These are phyloP conservation scores for Vitis labrusca DNA, from an alignment of 164 flowering plant genomes.

Conservation along the genomic window DNA sequence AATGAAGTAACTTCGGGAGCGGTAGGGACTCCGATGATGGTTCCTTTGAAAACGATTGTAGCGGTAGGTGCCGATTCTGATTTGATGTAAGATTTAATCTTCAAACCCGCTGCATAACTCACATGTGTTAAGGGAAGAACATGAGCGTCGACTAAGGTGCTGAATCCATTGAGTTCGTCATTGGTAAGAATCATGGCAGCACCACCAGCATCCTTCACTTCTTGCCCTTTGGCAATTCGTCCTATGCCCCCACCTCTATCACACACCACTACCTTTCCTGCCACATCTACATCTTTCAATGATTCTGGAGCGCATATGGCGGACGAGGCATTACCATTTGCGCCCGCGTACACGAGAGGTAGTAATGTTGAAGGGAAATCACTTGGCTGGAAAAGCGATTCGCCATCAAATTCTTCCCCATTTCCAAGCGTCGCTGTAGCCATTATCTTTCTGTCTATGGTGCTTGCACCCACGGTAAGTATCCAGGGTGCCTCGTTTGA, in stretches of 20 bases:
- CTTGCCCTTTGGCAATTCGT: constrained; percentile 36
- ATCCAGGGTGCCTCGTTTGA: constrained; percentile 39
- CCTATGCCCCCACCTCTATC: constrained; percentile 26
- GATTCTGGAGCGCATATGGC: constrained; percentile 22
- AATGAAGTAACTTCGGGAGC: constrained; percentile 48
- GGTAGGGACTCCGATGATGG: constrained; percentile 27
- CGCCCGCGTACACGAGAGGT: constrained; percentile 31
- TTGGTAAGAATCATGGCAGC: constrained; percentile 60
- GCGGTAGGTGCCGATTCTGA: constrained; percentile 38
- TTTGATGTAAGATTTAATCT: constrained; percentile 45
- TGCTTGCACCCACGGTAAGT: constrained; percentile 40
- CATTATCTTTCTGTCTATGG: constrained; percentile 22
- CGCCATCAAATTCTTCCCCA: constrained; percentile 18
- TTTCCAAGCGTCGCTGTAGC: constrained; percentile 29
- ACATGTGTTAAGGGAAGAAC: constrained; percentile 53
- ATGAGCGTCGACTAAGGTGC: constrained; percentile 34
- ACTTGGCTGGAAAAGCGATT: constrained; percentile 30
- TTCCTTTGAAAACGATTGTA: constrained; percentile 45
- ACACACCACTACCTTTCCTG: constrained; percentile 28
- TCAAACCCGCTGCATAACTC: constrained; percentile 27
- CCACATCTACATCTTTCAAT: constrained; percentile 2
- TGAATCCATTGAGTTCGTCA: constrained; percentile 22
- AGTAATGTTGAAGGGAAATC: constrained; percentile 8
- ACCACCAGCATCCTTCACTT: constrained; percentile 47
- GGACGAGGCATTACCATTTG: constrained; percentile 6